Conservation (phyloP, 176 grass and related monocot species). For the Oryza longistaminata region DNA sequence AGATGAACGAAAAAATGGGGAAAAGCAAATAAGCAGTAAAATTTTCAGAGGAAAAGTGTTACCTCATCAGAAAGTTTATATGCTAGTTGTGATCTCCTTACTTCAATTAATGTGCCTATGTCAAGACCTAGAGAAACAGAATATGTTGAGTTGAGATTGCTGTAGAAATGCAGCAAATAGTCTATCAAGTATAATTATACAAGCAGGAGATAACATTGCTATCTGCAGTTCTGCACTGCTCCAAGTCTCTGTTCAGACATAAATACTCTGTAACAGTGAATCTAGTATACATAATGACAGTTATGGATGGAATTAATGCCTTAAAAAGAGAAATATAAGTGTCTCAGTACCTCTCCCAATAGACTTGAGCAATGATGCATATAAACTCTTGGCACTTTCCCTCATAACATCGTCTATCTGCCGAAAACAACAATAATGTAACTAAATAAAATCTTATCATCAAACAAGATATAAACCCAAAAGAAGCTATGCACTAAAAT, state of each 20-base stretch:
- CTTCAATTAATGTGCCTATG: constrained; percentile 63
- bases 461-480: constrained; percentile 12
- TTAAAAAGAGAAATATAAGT: constrained; percentile 29
- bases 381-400: constrained; percentile 92
- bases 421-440: constrained; percentile 30
- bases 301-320: constrained; percentile 21
- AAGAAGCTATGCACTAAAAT: constrained; percentile 1
- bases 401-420: constrained; percentile 95
- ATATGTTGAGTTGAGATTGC: constrained; percentile 1
- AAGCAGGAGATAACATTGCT: constrained; percentile 19
- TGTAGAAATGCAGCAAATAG: constrained; percentile 27
- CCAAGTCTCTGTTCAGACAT: constrained; percentile 7
- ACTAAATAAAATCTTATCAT: constrained; percentile 26
- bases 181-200: constrained; percentile 8
- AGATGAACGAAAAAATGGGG: neutral
- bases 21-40: constrained; percentile 24
- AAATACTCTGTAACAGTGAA: constrained; percentile 11
- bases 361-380: constrained; percentile 64
- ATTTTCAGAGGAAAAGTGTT: constrained; percentile 32
- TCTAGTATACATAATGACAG: constrained; percentile 10
- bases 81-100: constrained; percentile 69
- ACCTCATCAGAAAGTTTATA: constrained; percentile 97
- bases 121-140: constrained; percentile 68
- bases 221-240: neutral
- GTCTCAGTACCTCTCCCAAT: constrained; percentile 74